phyloP scores from a whole-genome alignment of 2,329 filamentous ascomycete genomes.

The Hawksworthiomyces lignivorus region DNA sequence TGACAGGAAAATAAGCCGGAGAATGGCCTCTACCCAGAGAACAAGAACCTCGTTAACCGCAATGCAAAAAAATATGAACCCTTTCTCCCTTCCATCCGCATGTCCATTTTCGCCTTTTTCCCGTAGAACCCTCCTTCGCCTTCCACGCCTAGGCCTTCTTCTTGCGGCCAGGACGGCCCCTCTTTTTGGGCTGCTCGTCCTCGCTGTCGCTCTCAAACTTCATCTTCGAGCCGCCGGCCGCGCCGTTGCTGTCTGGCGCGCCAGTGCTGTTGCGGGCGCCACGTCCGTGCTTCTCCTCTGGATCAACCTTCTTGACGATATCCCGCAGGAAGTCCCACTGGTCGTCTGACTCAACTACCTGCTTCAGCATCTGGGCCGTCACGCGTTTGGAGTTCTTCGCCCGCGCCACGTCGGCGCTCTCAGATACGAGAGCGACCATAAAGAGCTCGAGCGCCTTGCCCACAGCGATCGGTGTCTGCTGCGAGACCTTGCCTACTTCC shows the following conservation, averaged over 20 bases:
- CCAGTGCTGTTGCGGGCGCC: conserved; percentile 44
- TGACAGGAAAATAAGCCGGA: not conserved
- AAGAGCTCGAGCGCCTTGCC: conserved; percentile 95
- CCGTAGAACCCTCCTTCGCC: too few relatives aligned
- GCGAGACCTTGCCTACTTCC: conserved; percentile 95
- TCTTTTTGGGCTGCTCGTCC: conserved; percentile 24
- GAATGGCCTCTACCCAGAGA: too few relatives aligned
- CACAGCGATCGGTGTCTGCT: conserved; percentile 93
- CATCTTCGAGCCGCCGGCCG: conserved; percentile 8
- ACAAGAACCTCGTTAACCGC: not conserved
- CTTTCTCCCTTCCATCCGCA: not conserved
- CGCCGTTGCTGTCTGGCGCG: conserved; percentile 27
- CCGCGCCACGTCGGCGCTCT: conserved; percentile 76
- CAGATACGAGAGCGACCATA: conserved; percentile 89
- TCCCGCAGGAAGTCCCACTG: conserved; percentile 92
- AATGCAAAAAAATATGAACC: not conserved
- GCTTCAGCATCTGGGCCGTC: conserved; percentile 83
- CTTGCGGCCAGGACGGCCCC: conserved; percentile 31
- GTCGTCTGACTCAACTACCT: conserved; percentile 78
- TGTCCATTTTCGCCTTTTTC: not conserved
- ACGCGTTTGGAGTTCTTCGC: conserved; percentile 82
- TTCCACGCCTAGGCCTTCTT: conserved; percentile 35
- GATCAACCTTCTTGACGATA: conserved; percentile 75
- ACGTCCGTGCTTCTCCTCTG: conserved; percentile 39
- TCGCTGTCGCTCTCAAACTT: conserved; percentile 22